These are phyloP conservation scores for Solanum ahanhuiri DNA, from an alignment of 257 asterid genomes.

Conservation along the genomic window DNA sequence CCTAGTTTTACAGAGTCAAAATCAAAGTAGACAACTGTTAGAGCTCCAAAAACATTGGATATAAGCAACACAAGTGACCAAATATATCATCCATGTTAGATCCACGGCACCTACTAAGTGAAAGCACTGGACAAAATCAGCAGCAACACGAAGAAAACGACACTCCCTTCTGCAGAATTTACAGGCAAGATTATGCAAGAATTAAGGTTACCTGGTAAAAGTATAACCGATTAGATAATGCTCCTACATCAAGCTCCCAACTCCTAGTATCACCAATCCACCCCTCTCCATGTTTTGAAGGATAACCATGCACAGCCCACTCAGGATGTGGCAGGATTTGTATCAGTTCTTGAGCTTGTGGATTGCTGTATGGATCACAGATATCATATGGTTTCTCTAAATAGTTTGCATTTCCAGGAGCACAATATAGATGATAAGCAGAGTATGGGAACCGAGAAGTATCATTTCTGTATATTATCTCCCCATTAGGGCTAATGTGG, in stretches of 20 bases:
- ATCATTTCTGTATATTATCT: conserved; percentile 39
- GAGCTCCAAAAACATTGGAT: not conserved
- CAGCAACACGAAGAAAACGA: not conserved
- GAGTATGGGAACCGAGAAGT: conserved; percentile 65
- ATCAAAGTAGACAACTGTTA: not conserved
- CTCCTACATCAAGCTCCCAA: conserved; percentile 76
- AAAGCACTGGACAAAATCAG: not conserved
- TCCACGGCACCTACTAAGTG: not conserved
- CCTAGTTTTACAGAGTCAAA: not conserved
- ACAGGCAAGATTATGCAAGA: not conserved
- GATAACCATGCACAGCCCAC: conserved; percentile 83
- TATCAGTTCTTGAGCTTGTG: conserved; percentile 81
- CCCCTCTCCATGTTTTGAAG: conserved; percentile 63
- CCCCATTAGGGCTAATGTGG: conserved; percentile 54
- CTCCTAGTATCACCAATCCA: conserved; percentile 71
- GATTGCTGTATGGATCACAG: conserved; percentile 86
- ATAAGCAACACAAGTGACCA: not conserved
- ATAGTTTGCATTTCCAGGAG: conserved; percentile 70
- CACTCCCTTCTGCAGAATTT: not conserved
- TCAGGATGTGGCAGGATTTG: conserved; percentile 88
- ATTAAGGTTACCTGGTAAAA: conserved; percentile 57
- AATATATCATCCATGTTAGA: not conserved
- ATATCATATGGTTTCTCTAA: conserved; percentile 64
- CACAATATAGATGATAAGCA: conserved; percentile 78
- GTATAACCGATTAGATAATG: conserved; percentile 57